phyloP scores from a whole-genome alignment of 2,329 filamentous ascomycete species.

The Fusarium continuum region DNA sequence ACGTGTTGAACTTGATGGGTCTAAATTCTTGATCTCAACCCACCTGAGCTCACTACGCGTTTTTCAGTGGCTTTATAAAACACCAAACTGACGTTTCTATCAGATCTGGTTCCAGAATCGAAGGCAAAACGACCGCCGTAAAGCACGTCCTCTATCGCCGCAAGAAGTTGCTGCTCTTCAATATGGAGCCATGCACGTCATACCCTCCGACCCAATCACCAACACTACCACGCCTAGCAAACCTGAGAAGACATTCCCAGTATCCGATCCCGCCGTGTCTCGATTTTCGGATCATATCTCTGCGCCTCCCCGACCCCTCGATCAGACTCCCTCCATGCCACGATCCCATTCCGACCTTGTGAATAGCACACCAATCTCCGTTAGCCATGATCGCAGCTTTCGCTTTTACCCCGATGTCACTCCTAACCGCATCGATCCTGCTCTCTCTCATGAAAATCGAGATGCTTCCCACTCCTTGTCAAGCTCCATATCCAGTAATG shows the following conservation, averaged over 20 bases:
- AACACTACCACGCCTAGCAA: conserved; percentile 40
- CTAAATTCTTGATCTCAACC: background rate
- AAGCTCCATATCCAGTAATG: conserved; percentile 55
- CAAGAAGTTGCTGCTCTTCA: conserved; percentile 75
- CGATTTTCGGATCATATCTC: conserved; percentile 39
- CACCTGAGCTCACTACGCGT: conserved; percentile 19
- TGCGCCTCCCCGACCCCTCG: conserved; percentile 37
- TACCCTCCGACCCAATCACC: conserved; percentile 57
- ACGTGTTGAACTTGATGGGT: background rate
- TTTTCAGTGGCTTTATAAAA: conserved; percentile 10
- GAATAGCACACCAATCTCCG: conserved; percentile 40
- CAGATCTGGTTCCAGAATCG: conserved; percentile 99
- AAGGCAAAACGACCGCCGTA: conserved; percentile 89
- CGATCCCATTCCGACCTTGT: conserved; percentile 40
- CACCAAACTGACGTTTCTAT: conserved; percentile 27
- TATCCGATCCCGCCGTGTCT: conserved; percentile 43
- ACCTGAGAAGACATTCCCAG: conserved; percentile 41
- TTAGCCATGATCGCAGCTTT: conserved; percentile 27
- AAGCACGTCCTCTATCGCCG: conserved; percentile 82
- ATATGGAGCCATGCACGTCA: conserved; percentile 62
- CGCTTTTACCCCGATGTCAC: conserved; percentile 36
- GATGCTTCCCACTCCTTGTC: conserved; percentile 45
- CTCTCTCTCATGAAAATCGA: conserved; percentile 44
- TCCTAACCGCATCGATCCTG: conserved; percentile 40
- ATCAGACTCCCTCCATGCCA: conserved; percentile 42